Evolutionary conservation across 805 yeast genomes (phyloP).

Genomic region (Saccharomyces jurei): DNA sequence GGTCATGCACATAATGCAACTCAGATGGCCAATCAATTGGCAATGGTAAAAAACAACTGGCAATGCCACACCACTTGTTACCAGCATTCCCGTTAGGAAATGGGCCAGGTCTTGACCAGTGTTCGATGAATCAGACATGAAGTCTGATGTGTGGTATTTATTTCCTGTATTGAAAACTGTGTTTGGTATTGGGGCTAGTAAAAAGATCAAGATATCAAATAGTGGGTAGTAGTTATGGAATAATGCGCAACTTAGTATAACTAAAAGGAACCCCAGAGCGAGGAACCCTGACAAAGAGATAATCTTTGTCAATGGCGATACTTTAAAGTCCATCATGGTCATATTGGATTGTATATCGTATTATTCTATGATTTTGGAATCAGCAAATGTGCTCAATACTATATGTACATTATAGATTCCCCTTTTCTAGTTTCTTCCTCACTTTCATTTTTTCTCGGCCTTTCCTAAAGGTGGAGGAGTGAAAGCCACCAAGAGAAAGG

Average conservation of each 20-base stretch:
- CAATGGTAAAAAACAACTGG: slow-evolving; percentile 76
- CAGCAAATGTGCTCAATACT: not conserved
- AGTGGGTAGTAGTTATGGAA: slow-evolving; percentile 90
- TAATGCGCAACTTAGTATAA: slow-evolving; percentile 80
- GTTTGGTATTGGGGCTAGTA: slow-evolving; percentile 67
- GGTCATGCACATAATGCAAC: slow-evolving; percentile 63
- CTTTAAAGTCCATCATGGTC: slow-evolving; percentile 21
- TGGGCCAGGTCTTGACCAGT: slow-evolving; percentile 67
- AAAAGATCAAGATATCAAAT: slow-evolving; percentile 57
- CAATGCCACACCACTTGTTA: slow-evolving; percentile 65
- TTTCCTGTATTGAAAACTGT: slow-evolving; percentile 39
- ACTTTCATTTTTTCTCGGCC: not conserved
- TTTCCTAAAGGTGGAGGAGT: not conserved
- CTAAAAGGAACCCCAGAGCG: slow-evolving; percentile 83
- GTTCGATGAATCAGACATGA: slow-evolving; percentile 47
- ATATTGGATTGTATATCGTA: not conserved
- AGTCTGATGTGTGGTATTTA: slow-evolving; percentile 43
- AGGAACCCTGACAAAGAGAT: slow-evolving; percentile 40
- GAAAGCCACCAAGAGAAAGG: not conserved
- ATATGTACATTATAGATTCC: not conserved
- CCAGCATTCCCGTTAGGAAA: slow-evolving; percentile 67
- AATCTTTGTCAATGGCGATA: slow-evolving; percentile 30
- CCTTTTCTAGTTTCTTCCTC: not conserved
- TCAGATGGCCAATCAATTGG: slow-evolving; percentile 56
- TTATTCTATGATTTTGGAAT: not conserved